Evolutionary conservation across 495 filamentous ascomycete genomes (phyloP), one percentile per base, ranked within the genome.

Genomic region (Hypoxylon perforatum): DNA sequence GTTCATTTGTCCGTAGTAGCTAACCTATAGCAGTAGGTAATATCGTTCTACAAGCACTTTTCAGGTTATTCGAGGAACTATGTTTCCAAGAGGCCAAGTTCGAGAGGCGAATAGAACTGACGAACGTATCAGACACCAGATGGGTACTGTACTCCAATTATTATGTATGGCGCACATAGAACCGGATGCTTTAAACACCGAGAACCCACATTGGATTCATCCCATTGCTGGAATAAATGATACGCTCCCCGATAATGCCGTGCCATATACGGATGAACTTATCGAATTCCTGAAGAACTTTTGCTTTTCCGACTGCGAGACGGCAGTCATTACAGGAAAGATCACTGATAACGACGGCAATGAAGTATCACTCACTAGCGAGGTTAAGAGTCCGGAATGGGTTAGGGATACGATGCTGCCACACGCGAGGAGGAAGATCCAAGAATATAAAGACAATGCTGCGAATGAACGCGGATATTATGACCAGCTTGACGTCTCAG

Each of bases 261-360:
- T 21, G 7, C 57, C 46, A 30, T 60, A 60, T 22, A 30, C 57
- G 6, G 15, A 50, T 15, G 35, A 60, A 0, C 57, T 60, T 15
- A 51, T 60, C 23, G 12, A 42, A 0, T 0, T 44, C n/a, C 45
- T 60, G 21, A 9, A 51, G 10, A 1, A 14, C 0, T 60, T 48
- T 28, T 30, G 39, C 39, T 58, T 10, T 36, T 28, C 41, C 1
- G 53, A 23, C 33, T 10, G 8, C 8, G 54, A 39, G 6, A 1
- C 11, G 30, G 1, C 28, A 4, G 10, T 2, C 4, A 3, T 2
- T 15, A 35, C 46, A 35, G 5, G n/a, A n/a, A 15, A 1, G 33
- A 14, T 9, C 2, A 8, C 0, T 2, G 46, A 48, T 10, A 14
- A 25, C 8, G 12, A 50, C 44, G 47, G 47, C 22, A 30, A 38